Evolutionary conservation across 768 basidiomycete species (phyloP), one percentile per base, ranked within the genome.

Genomic region (Asterophora parasitica): DNA sequence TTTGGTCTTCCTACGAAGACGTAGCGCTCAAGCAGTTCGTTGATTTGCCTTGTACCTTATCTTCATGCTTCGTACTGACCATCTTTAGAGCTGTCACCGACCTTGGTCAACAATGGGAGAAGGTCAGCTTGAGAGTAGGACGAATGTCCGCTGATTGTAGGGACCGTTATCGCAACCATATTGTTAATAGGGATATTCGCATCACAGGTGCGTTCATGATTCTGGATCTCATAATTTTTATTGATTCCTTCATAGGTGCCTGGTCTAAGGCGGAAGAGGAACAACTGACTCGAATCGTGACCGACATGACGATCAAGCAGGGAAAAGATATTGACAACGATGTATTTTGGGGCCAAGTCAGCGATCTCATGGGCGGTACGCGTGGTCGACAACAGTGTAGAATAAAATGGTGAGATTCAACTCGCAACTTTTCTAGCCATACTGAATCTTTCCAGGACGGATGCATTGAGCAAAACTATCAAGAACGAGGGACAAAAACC

Each of bases 191-290:
- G 12, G 83, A 83, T 17, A 69, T 76, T 10, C 80, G 86, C n/a
- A 59, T 74, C 6, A 68, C 67, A 43, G 88, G 88, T 76, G 52
- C 20, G 71, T 60, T 9, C 27, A 16, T 34, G 46, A 31, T 34
- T 27, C n/a, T 27, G 19, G 8, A 17, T 15, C 15, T 8, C 7
- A 34, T 16, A 26, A 13, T 7, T 8, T 44, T 43, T 48, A 26
- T 27, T 46, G 39, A 34, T 20, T 13, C 41, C 28, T 20, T 17
- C 34, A 7, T 47, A 83, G 85, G 85, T 0, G 51, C 71, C 34
- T 92, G 90, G 90, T 76, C 82, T n/a, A 76, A 78, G 57, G 85
- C 83, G 44, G 90, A 92, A 58, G 89, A 91, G 59, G 82, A 81
- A 3, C 69, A 83, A 59, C 71, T 92, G 30, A 88, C 79, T 13